A percentile compares a stretch with the other conserved stretches of the same genome.
Evolutionary conservation across 2,329 filamentous ascomycete species (phyloP).

Genomic region (Sporothrix pallida): DNA sequence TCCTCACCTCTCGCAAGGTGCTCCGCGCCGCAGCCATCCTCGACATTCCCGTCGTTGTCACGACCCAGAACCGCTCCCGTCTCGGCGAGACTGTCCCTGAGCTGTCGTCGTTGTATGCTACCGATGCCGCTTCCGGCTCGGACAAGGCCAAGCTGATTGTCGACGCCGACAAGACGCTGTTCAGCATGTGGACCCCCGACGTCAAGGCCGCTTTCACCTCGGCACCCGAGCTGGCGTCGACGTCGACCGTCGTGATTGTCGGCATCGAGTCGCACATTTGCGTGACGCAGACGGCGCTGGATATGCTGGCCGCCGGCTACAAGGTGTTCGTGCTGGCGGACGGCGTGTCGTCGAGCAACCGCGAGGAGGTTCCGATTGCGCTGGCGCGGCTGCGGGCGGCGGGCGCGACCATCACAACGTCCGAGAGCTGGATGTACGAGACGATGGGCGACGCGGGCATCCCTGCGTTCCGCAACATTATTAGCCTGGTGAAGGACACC

Average conservation of each 20-base stretch:
- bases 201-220: slow-evolving; percentile 52
- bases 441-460: slow-evolving; percentile 80
- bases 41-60: slow-evolving; percentile 79
- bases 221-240: slow-evolving; percentile 27
- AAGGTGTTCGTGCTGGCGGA: slow-evolving; percentile 87
- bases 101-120: slow-evolving; percentile 61
- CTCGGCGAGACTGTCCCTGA: slow-evolving; percentile 81
- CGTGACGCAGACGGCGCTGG: slow-evolving; percentile 88
- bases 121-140: slow-evolving; percentile 48
- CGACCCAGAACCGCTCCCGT: slow-evolving; percentile 80
- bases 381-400: slow-evolving; percentile 75
- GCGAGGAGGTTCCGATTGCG: slow-evolving; percentile 79
- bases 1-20: slow-evolving; percentile 71
- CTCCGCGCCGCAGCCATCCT: slow-evolving; percentile 68
- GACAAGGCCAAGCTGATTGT: slow-evolving; percentile 33
- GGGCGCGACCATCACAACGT: slow-evolving; percentile 80
- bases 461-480: slow-evolving; percentile 73
- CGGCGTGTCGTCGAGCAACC: slow-evolving; percentile 86
- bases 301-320: slow-evolving; percentile 76
- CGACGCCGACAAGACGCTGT: slow-evolving; percentile 82
- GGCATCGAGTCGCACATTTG: slow-evolving; percentile 96
- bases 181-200: slow-evolving; percentile 83
- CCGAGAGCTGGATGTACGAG: slow-evolving; percentile 90
- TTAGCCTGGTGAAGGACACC: slow-evolving; percentile 78
- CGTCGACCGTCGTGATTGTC: slow-evolving; percentile 69